Percentiles rank a stretch among this genome's conserved stretches.
phyloP scores from a whole-genome alignment of 768 basidiomycete genomes.

The Gymnopilus dilepis region DNA sequence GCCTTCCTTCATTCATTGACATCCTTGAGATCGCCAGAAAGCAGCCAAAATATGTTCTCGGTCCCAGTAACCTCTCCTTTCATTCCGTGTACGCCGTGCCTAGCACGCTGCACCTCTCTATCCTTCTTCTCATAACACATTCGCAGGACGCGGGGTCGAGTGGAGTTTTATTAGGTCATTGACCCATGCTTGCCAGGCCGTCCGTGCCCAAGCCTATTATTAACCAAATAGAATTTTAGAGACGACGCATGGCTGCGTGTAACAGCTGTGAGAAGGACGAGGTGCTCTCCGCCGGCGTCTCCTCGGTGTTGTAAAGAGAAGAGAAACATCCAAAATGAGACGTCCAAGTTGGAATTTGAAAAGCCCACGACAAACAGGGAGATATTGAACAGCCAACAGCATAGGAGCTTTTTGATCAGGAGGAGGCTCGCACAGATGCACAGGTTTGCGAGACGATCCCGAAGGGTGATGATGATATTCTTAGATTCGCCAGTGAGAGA shows the following conservation, averaged over 20 bases:
- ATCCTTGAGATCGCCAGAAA: neutral
- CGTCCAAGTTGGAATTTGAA: neutral
- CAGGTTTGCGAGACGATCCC: neutral
- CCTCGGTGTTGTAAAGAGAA: constrained; percentile 11
- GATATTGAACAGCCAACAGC: neutral
- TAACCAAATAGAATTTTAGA: constrained; percentile 1
- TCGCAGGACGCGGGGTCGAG: constrained; percentile 15
- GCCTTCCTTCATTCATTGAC: neutral
- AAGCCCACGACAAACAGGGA: neutral
- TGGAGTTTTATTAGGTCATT: constrained; percentile 10
- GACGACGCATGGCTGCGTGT: neutral
- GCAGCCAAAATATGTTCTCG: neutral
- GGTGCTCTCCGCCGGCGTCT: constrained; percentile 13
- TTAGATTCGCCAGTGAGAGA: neutral
- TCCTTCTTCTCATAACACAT: neutral
- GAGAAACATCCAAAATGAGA: constrained; percentile 4
- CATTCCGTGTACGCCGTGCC: constrained; percentile 6
- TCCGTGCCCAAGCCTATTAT: constrained; percentile 4
- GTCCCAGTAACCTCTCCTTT: neutral
- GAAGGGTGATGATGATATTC: too few relatives aligned
- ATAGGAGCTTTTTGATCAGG: neutral
- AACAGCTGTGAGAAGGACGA: constrained; percentile 3
- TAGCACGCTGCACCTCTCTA: neutral
- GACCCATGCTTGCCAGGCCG: neutral
- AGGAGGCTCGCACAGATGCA: too few relatives aligned